Percentiles rank a stretch among this genome's conserved stretches.
phyloP scores from a whole-genome alignment of 2,329 filamentous ascomycete genomes.

The Botryotinia narcissicola region DNA sequence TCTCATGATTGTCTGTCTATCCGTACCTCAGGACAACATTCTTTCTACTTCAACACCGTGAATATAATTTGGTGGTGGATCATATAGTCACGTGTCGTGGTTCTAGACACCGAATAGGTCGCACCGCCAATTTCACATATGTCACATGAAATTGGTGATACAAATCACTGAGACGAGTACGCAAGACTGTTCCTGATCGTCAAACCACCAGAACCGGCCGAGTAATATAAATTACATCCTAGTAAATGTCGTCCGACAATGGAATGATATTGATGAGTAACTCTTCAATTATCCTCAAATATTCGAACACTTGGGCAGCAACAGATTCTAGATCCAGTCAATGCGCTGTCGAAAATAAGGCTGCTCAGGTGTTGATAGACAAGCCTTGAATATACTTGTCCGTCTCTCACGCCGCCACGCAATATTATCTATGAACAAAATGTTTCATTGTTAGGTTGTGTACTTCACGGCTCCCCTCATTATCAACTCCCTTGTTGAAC shows the following conservation, averaged over 20 bases:
- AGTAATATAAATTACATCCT: constrained; percentile 12
- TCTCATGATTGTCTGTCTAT: background rate
- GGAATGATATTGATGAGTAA: background rate
- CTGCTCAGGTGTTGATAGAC: constrained; percentile 23
- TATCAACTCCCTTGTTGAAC: constrained; percentile 1
- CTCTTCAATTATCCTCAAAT: constrained; percentile 13
- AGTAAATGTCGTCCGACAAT: constrained; percentile 18
- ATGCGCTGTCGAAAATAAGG: constrained; percentile 36
- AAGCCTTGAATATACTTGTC: constrained; percentile 32
- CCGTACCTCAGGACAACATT: background rate
- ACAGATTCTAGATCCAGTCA: constrained; percentile 23
- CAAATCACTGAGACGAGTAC: constrained; percentile 1
- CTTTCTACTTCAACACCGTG: background rate
- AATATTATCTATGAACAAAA: constrained; percentile 19
- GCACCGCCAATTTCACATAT: background rate
- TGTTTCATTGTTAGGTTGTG: constrained; percentile 24
- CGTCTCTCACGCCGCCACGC: constrained; percentile 36
- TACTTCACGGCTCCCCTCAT: constrained; percentile 15
- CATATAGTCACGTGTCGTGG: background rate
- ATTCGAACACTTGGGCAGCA: constrained; percentile 34
- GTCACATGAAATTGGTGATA: background rate
- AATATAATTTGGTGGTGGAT: background rate
- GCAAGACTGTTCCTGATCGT: constrained; percentile 20
- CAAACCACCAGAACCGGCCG: constrained; percentile 8
- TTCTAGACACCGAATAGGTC: background rate